These are phyloP conservation scores for Diplogelasinospora grovesii DNA, from an alignment of 495 filamentous ascomycete species.

Conservation along the genomic window DNA sequence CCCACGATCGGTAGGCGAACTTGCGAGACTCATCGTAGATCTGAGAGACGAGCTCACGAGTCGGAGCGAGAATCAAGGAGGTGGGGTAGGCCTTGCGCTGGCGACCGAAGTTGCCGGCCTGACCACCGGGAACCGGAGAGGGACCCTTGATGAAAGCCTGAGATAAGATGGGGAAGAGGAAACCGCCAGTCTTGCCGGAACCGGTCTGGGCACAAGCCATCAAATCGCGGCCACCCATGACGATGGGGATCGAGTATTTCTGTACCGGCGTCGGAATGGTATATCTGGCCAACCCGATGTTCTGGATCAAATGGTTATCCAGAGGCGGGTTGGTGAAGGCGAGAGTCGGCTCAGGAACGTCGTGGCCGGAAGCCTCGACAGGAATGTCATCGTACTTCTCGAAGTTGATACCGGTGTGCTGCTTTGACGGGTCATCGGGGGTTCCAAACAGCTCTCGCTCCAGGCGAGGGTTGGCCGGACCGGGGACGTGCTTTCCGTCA, in stretches of 20 bases:
- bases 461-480: constrained; percentile 75
- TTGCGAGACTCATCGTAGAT: constrained; percentile 97
- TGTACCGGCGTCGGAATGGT: constrained; percentile 92
- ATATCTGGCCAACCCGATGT: constrained; percentile 91
- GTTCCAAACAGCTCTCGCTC: constrained; percentile 96
- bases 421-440: constrained; percentile 87
- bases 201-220: constrained; percentile 99
- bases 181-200: constrained; percentile 98
- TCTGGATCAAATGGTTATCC: constrained; percentile 81
- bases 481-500: constrained; percentile 93
- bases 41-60: constrained; percentile 95
- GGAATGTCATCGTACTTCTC: constrained; percentile 99
- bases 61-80: constrained; percentile 89
- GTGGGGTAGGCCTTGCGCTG: constrained; percentile 96
- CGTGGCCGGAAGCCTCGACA: constrained; percentile 89
- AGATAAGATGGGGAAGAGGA: constrained; percentile 95
- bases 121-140: constrained; percentile 53
- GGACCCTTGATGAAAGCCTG: constrained; percentile 90
- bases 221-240: constrained; percentile 91
- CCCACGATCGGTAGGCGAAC: constrained; percentile 98
- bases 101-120: constrained; percentile 64
- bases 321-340: constrained; percentile 90
- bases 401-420: constrained; percentile 98
- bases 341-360: constrained; percentile 87
- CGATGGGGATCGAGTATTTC: constrained; percentile 97